Evolutionary conservation across 2,329 filamentous ascomycete species (phyloP), one percentile per base, ranked within the genome.

Genomic region (Pseudopithomyces maydicus): DNA sequence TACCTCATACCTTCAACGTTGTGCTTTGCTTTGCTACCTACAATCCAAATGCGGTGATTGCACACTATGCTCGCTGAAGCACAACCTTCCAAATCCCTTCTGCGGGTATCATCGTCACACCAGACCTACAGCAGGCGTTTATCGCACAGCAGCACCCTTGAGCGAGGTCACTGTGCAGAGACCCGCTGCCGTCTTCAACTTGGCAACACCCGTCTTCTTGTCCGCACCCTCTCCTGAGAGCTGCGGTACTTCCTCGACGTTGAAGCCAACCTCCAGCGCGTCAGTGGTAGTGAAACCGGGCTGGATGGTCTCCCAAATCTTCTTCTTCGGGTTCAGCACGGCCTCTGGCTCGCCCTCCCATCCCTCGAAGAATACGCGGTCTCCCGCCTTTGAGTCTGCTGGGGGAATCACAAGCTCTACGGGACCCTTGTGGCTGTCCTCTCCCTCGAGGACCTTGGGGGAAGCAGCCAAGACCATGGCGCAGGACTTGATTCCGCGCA

Each of bases 241-340:
- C 77, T 89, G 87, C 78, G 91, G 89, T 35, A 97, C 91, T 44
- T 82, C 87, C 43, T 79, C 84, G 2, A 90, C 90, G 70, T 98
- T 90, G 74, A 98, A 99, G 0, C 85, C 92, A 35, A 97, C 94
- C 78, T 93, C 90, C 50, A 94, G 82, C 45, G 77, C 79, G 7
- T 89, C 89, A 1, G 90, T 96, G 7, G 94, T 99, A 29, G 91
- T 96, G 80, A 98, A 98, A 0, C 94, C 95, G 1, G 93, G 92
- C 83, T 98, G 94, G 79, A 97, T 91, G 10, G 85, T 91, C 84
- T 99, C 95, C 93, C 94, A 98, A 59, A 98, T 82, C 88, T 98
- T 98, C 88, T 98, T 99, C 89, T 99, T 99, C 56, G 95, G 95
- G 84, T 98, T 99, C 56, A 99, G 84, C 50, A 94, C 87, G 61